Conservation (phyloP, 371 early-diverging fungal genomes). For the Thermomucor indicae-seudaticae region DNA sequence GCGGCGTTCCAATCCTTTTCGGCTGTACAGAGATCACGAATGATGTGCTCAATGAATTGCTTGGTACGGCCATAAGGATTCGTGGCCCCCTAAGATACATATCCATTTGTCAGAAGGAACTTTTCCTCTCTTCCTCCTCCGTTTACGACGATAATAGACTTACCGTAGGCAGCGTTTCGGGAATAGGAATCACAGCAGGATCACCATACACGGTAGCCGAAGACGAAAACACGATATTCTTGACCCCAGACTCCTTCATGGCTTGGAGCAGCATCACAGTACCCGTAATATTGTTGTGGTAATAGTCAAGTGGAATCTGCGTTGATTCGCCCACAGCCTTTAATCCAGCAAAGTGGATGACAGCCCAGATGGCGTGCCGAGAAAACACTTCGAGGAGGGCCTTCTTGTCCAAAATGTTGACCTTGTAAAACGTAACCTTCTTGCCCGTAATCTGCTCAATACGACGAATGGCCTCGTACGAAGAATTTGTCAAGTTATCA, state of each 20-base stretch:
- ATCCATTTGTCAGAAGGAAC: background rate
- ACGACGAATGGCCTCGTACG: slow-evolving; percentile 64
- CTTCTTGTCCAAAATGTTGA: slow-evolving; percentile 64
- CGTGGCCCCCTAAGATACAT: slow-evolving; percentile 46
- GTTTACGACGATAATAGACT: slow-evolving; percentile 13
- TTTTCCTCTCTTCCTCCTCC: background rate
- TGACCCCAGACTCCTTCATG: slow-evolving; percentile 58
- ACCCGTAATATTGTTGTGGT: slow-evolving; percentile 73
- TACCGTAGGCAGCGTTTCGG: slow-evolving; percentile 53
- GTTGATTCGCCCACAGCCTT: slow-evolving; percentile 86
- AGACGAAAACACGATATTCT: slow-evolving; percentile 74
- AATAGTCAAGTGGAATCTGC: slow-evolving; percentile 79
- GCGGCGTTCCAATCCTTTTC: slow-evolving; percentile 66
- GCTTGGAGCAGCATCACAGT: slow-evolving; percentile 62
- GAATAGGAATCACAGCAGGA: slow-evolving; percentile 46
- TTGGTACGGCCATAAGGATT: slow-evolving; percentile 90
- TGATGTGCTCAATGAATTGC: slow-evolving; percentile 76
- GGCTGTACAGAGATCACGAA: slow-evolving; percentile 68
- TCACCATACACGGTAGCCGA: slow-evolving; percentile 78
- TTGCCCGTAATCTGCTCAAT: slow-evolving; percentile 61
- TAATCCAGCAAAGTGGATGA: slow-evolving; percentile 81
- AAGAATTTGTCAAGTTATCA: slow-evolving; percentile 82
- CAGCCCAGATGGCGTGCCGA: slow-evolving; percentile 57
- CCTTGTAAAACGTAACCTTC: slow-evolving; percentile 63
- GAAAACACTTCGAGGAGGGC: slow-evolving; percentile 63